A percentile compares a stretch with the other conserved stretches of the same genome.
phyloP scores from a whole-genome alignment of 192 early-diverging fungal genomes.

The Backusella morwellensis region DNA sequence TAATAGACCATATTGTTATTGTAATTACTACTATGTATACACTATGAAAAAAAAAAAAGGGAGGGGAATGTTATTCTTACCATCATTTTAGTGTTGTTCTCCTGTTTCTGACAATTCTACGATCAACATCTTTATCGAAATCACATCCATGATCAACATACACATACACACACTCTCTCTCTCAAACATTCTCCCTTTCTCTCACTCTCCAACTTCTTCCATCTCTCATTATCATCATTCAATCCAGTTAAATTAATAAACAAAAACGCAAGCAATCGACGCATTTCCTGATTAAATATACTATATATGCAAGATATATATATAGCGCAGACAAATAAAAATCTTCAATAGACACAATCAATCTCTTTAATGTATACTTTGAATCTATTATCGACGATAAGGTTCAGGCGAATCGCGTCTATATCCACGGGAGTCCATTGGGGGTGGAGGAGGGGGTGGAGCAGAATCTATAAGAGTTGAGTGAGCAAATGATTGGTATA shows the following conservation, averaged over 20 bases:
- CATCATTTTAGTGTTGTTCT: background rate
- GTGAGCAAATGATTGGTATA: background rate
- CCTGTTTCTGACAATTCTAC: background rate
- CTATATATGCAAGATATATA: too few species aligned
- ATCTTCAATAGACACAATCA: background rate
- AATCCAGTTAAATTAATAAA: background rate
- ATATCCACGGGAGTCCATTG: conserved; percentile 14
- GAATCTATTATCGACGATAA: conserved; percentile 7
- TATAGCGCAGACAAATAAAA: background rate
- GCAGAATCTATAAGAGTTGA: background rate
- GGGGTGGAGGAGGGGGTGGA: background rate
- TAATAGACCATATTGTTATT: too few species aligned
- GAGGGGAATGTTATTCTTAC: background rate
- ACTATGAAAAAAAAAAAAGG: background rate
- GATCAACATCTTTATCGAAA: background rate
- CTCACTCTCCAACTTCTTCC: background rate
- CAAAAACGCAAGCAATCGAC: background rate
- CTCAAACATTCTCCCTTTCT: background rate
- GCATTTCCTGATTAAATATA: too few species aligned
- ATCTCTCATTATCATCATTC: background rate
- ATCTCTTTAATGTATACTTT: background rate
- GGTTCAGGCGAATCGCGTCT: conserved; percentile 12
- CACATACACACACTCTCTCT: background rate
- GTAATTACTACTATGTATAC: background rate
- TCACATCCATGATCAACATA: background rate